Base-by-base conservation (phyloP, 2,329 filamentous ascomycete species). In the Venturia asperata region DNA sequence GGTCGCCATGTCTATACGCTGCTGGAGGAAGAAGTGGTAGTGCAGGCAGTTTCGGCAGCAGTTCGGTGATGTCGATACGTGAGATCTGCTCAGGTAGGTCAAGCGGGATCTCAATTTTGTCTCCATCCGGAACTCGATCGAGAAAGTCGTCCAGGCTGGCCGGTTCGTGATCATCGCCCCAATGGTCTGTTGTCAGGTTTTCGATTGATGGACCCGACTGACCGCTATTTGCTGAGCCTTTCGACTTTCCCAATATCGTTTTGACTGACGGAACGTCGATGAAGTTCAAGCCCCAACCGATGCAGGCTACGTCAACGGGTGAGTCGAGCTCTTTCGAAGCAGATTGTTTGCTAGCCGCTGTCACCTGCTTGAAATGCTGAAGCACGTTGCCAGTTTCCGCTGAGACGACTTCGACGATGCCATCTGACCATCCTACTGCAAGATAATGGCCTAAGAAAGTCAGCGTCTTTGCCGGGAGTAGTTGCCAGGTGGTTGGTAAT, bases 351-450 rank as follows among this genome's bases (percentile, higher is more conserved):
- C 63, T 17, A 39, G 62, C 17, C 69, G 70, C 49, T 70, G 63
- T 65, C 65, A 68, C 11, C 72, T 66, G 66, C 70, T 75, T 71
- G 71, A 90, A 87, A 71, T 89, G 85, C 74, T 94, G 89, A 24
- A 92, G 86, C 15, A 88, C 85, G 76, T 93, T 96, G 74, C 87
- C 89, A 70, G 86, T 92, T 74, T 94, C 91, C 27, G 91, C 78
- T 67, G 89, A 89, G 74, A 93, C 83, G 43, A 96, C 78, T 66
- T 91, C 86, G 24, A 94, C 85, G 7, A 84, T 84, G 37, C 90
- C 89, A 78, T 96, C 91, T 69, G 85, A 91, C 86, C 91, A 96
- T 58, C 87, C 91, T 17, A 94, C 85, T 17, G 91, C 91, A 64
- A 97, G 82, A 52, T 91, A 86, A 68, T 90, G 88, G 10, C 88